Evolutionary conservation across 306 rosid genomes (phyloP).

Genomic region (Calophaca sinica): DNA sequence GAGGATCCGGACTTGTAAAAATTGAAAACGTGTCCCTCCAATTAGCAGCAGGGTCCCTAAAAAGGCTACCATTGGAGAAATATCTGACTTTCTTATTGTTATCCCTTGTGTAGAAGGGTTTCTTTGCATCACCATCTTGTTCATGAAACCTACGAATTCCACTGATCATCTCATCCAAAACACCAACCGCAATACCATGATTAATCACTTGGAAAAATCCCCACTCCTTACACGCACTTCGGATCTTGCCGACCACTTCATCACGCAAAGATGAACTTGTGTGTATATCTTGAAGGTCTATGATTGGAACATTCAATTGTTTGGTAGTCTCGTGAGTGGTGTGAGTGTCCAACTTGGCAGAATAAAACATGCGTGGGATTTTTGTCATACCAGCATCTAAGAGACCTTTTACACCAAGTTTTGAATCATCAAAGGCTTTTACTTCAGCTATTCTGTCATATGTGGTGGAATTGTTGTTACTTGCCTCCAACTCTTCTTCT

Average conservation of each 20-base stretch:
- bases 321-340: background rate
- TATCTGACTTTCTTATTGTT: conserved; percentile 19
- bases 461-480: too few species aligned
- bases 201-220: conserved; percentile 60
- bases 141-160: conserved; percentile 58
- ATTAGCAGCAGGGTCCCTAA: background rate
- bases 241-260: conserved; percentile 20
- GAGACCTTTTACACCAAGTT: conserved; percentile 66
- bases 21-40: conserved; percentile 42
- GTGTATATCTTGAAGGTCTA: conserved; percentile 49
- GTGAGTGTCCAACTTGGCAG: conserved; percentile 1
- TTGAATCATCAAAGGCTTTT: conserved; percentile 45
- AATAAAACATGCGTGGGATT: conserved; percentile 50
- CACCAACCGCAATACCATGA: conserved; percentile 52
- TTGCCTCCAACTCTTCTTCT: too few species aligned
- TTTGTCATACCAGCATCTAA: conserved; percentile 60
- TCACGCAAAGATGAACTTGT: background rate
- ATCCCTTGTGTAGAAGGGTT: conserved; percentile 44
- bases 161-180: conserved; percentile 49
- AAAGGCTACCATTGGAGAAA: conserved; percentile 23
- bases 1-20: conserved; percentile 19
- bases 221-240: conserved; percentile 39
- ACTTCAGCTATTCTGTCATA: conserved; percentile 38
- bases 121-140: conserved; percentile 47
- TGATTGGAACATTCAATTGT: conserved; percentile 27